Conservation (phyloP, 2,329 filamentous ascomycete species). For the Xylariaceae sp. region DNA sequence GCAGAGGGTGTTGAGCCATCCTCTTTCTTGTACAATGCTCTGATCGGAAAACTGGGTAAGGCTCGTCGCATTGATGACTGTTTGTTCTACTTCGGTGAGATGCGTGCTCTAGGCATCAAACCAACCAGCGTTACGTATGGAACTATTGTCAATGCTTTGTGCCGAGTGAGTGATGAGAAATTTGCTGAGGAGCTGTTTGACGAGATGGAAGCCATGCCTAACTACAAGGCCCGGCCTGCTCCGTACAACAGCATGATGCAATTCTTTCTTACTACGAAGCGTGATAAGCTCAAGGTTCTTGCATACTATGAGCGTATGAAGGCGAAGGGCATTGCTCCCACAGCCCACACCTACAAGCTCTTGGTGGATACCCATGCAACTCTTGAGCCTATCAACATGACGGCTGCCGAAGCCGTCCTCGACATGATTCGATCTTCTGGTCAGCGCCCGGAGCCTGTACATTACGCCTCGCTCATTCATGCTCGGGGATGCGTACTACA, state of each 20-base stretch:
- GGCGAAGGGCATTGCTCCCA: constrained; percentile 83
- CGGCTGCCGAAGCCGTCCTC: constrained; percentile 82
- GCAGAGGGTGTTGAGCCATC: constrained; percentile 93
- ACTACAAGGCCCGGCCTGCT: constrained; percentile 96
- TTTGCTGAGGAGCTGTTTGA: constrained; percentile 98
- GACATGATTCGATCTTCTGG: constrained; percentile 76
- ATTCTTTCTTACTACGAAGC: constrained; percentile 97
- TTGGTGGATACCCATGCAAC: constrained; percentile 95
- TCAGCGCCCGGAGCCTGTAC: constrained; percentile 84
- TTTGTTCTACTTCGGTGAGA: constrained; percentile 96
- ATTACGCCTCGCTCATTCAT: constrained; percentile 95
- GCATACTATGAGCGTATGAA: constrained; percentile 96
- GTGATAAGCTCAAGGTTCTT: constrained; percentile 91
- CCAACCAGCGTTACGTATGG: constrained; percentile 98
- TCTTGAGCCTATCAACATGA: constrained; percentile 88
- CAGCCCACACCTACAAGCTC: constrained; percentile 96
- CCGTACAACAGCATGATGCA: constrained; percentile 99
- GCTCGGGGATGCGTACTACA: constrained; percentile 93
- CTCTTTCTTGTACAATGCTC: constrained; percentile 96
- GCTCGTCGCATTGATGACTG: constrained; percentile 97
- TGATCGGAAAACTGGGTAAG: constrained; percentile 98
- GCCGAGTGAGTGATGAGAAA: constrained; percentile 95
- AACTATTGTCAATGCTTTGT: constrained; percentile 96
- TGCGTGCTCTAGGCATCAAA: constrained; percentile 90
- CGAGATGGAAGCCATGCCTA: constrained; percentile 98